Conservation (phyloP, 495 filamentous ascomycete genomes). For the Lichina pygmaea region DNA sequence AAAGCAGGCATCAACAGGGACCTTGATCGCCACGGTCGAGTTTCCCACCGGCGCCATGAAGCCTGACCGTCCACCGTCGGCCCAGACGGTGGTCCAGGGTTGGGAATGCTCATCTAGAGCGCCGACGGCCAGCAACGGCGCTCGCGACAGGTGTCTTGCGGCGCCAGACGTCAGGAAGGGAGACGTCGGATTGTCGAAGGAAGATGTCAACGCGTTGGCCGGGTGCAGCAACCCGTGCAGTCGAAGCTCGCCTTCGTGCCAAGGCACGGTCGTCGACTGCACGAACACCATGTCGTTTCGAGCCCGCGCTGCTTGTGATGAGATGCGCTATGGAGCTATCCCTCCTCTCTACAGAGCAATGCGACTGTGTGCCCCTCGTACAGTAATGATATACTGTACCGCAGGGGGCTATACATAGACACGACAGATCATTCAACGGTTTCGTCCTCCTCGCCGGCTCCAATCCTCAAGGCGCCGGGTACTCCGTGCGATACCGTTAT, state of each 20-base stretch:
- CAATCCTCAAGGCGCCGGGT: no score
- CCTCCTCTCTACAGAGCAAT: no score
- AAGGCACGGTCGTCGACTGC: slow-evolving; percentile 8
- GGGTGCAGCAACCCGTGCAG: slow-evolving; percentile 21
- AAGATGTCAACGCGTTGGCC: slow-evolving; percentile 6
- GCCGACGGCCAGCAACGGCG: slow-evolving; percentile 43
- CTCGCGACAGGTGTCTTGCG: slow-evolving; percentile 22
- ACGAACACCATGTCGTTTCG: not conserved
- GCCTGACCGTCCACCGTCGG: slow-evolving; percentile 30
- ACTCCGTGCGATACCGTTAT: no score
- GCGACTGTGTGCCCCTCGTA: no score
- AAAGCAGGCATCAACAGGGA: slow-evolving; percentile 24
- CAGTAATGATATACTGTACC: no score
- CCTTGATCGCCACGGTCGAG: slow-evolving; percentile 29
- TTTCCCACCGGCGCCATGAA: slow-evolving; percentile 30
- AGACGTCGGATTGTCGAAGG: slow-evolving; percentile 30
- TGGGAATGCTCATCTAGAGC: slow-evolving; percentile 31
- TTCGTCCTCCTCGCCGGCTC: no score
- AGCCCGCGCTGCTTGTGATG: not conserved
- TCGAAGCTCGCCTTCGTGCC: slow-evolving; percentile 23
- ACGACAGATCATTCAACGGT: no score
- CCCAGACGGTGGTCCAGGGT: slow-evolving; percentile 49
- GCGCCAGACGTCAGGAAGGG: slow-evolving; percentile 25
- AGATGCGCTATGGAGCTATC: not conserved
- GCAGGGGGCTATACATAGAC: no score